These are phyloP conservation scores for Claviceps sp. DNA, from an alignment of 2,329 filamentous ascomycete genomes.

Conservation along the genomic window DNA sequence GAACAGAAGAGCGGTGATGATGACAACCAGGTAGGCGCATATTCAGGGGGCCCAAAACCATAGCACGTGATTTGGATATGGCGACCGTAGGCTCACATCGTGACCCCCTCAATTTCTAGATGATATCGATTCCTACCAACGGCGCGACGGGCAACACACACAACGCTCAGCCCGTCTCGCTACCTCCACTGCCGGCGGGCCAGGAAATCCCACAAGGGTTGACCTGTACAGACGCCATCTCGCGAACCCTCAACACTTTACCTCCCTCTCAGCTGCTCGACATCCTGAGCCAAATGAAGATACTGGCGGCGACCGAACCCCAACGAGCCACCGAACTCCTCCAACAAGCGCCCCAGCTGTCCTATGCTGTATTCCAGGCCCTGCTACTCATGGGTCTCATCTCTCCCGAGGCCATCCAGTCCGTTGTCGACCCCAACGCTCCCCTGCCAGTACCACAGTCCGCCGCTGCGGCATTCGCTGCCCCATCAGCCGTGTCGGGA, in stretches of 20 bases:
- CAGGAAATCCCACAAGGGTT: constrained; percentile 73
- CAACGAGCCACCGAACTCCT: constrained; percentile 75
- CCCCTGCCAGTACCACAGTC: constrained; percentile 20
- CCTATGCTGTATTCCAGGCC: constrained; percentile 90
- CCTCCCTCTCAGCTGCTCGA: constrained; percentile 84
- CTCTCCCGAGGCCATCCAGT: constrained; percentile 67
- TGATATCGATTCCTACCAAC: constrained; percentile 18
- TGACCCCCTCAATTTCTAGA: constrained; percentile 1
- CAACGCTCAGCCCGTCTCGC: constrained; percentile 29
- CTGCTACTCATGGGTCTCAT: constrained; percentile 87
- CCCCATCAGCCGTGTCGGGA: constrained; percentile 18
- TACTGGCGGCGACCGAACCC: constrained; percentile 69
- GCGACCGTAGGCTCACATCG: neutral
- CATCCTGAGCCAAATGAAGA: constrained; percentile 89
- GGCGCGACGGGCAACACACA: constrained; percentile 19
- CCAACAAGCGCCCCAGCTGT: constrained; percentile 77
- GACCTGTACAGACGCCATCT: constrained; percentile 81
- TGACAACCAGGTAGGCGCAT: constrained; percentile 13
- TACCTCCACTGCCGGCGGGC: constrained; percentile 74
- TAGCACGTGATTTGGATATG: neutral
- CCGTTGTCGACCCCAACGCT: constrained; percentile 56
- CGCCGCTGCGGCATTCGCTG: constrained; percentile 20
- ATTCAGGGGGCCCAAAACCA: neutral
- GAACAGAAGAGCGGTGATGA: constrained; percentile 66
- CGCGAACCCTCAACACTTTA: constrained; percentile 73